Conservation (phyloP, 2,329 filamentous ascomycete species). For the Chrysoporthe austroafricana region DNA sequence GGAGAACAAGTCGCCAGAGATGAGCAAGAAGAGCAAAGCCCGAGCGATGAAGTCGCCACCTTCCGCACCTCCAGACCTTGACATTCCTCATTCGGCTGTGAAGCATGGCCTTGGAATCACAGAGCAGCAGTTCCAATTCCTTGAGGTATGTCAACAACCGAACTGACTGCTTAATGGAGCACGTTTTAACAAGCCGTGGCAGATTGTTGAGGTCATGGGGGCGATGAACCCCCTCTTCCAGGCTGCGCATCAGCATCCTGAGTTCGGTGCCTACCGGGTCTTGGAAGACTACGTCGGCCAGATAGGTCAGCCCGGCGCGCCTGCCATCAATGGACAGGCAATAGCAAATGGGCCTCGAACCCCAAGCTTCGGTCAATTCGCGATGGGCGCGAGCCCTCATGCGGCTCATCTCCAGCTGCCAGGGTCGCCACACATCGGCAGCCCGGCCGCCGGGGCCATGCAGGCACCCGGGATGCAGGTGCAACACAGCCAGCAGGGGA, state of each 20-base stretch:
- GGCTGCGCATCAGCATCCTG: slow-evolving; percentile 45
- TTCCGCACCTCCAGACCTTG: slow-evolving; percentile 61
- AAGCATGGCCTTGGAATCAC: slow-evolving; percentile 63
- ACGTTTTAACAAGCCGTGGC: slow-evolving; percentile 35
- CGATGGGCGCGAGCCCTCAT: slow-evolving; percentile 63
- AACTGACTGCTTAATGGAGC: slow-evolving; percentile 3
- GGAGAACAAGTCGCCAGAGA: slow-evolving; percentile 66
- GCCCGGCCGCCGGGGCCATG: slow-evolving; percentile 65
- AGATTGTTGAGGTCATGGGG: slow-evolving; percentile 69
- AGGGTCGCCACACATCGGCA: slow-evolving; percentile 64
- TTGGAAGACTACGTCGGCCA: slow-evolving; percentile 63
- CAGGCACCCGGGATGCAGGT: slow-evolving; percentile 69
- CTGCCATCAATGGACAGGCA: slow-evolving; percentile 50
- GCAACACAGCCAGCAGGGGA: slow-evolving; percentile 70
- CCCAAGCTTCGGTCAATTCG: slow-evolving; percentile 60
- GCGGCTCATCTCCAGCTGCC: slow-evolving; percentile 63
- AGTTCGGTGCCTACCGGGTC: slow-evolving; percentile 59
- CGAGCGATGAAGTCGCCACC: slow-evolving; percentile 63
- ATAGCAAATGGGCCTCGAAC: slow-evolving; percentile 47
- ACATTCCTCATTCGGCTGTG: slow-evolving; percentile 62
- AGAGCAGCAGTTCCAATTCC: slow-evolving; percentile 64
- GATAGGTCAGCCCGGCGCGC: slow-evolving; percentile 45
- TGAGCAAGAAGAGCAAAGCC: slow-evolving; percentile 68
- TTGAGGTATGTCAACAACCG: slow-evolving; percentile 55
- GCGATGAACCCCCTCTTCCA: slow-evolving; percentile 67